Percentiles rank a stretch among this genome's conserved stretches.
These are phyloP conservation scores for Rhizoclosmatium globosum DNA, from an alignment of 192 early-diverging fungal species.

Conservation along the genomic window DNA sequence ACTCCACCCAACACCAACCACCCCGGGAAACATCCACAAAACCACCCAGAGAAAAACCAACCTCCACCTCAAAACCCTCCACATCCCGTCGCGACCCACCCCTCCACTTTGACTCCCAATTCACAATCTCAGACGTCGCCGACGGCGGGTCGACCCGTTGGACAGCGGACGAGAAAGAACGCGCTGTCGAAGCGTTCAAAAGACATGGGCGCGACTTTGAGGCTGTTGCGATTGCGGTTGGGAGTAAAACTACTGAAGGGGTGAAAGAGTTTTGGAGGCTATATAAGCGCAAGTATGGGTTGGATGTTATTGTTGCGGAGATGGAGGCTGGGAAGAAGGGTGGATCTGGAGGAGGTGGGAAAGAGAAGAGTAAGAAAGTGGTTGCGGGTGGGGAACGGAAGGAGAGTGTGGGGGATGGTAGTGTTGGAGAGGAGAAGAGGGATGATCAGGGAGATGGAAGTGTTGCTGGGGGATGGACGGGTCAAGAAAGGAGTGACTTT, in stretches of 20 bases:
- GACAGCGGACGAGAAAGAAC: constrained; percentile 67
- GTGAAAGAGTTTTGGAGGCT: constrained; percentile 83
- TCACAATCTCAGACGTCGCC: background rate
- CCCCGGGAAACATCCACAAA: background rate
- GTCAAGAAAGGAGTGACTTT: constrained; percentile 80
- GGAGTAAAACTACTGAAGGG: constrained; percentile 80
- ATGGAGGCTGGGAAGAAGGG: constrained; percentile 14
- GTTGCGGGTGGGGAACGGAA: constrained; percentile 5
- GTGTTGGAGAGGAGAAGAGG: constrained; percentile 9
- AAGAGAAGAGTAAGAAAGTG: background rate
- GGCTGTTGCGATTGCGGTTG: constrained; percentile 72
- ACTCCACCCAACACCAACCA: background rate
- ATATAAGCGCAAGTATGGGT: constrained; percentile 68
- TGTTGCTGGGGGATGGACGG: constrained; percentile 68
- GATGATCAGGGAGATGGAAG: background rate
- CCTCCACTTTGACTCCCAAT: constrained; percentile 32
- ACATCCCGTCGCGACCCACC: constrained; percentile 6
- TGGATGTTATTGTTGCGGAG: constrained; percentile 19
- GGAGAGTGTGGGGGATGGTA: background rate
- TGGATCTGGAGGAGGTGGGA: constrained; percentile 2
- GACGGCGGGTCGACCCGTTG: constrained; percentile 45
- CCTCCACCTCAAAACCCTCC: constrained; percentile 1
- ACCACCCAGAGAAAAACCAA: background rate
- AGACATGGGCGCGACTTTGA: constrained; percentile 76
- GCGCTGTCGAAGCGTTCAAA: constrained; percentile 70